Evolutionary conservation across 2,329 filamentous ascomycete genomes (phyloP).

Genomic region (Verticillium dahliae): DNA sequence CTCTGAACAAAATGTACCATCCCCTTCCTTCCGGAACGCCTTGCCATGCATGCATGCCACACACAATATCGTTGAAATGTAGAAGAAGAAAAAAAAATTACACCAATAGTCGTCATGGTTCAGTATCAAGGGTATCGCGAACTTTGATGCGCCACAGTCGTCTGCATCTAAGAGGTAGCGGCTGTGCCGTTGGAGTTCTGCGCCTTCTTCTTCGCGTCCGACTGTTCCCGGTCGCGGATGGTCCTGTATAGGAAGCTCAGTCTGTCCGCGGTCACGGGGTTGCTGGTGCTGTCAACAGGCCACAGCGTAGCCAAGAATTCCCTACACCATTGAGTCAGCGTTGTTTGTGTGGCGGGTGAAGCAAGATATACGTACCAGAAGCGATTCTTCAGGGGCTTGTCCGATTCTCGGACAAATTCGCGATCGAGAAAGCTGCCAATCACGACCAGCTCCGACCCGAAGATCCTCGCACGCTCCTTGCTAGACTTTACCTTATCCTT

Average conservation of each 20-base stretch:
- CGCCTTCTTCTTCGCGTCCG: not conserved
- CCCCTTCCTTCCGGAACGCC: constrained; percentile 8
- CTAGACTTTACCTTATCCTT: constrained; percentile 56
- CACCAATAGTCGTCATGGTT: not conserved
- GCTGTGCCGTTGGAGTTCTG: constrained; percentile 9
- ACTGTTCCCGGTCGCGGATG: constrained; percentile 23
- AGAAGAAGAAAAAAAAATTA: not conserved
- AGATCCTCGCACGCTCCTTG: constrained; percentile 54
- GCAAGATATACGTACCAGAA: constrained; percentile 9
- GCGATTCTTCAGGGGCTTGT: constrained; percentile 29
- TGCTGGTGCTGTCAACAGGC: constrained; percentile 38
- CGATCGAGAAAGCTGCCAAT: constrained; percentile 56
- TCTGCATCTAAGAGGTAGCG: not conserved
- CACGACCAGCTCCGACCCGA: constrained; percentile 53
- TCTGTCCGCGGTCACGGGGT: constrained; percentile 34
- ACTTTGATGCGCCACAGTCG: not conserved
- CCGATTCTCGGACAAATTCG: constrained; percentile 11
- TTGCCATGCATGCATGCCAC: constrained; percentile 4
- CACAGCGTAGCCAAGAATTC: constrained; percentile 38
- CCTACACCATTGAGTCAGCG: constrained; percentile 18
- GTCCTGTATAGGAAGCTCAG: constrained; percentile 38
- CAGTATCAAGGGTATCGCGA: not conserved
- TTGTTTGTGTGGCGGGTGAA: not conserved
- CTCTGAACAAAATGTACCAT: constrained; percentile 9
- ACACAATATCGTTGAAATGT: not conserved